phyloP scores from a whole-genome alignment of 2,329 filamentous ascomycete genomes.

The Colletotrichum destructivum region DNA sequence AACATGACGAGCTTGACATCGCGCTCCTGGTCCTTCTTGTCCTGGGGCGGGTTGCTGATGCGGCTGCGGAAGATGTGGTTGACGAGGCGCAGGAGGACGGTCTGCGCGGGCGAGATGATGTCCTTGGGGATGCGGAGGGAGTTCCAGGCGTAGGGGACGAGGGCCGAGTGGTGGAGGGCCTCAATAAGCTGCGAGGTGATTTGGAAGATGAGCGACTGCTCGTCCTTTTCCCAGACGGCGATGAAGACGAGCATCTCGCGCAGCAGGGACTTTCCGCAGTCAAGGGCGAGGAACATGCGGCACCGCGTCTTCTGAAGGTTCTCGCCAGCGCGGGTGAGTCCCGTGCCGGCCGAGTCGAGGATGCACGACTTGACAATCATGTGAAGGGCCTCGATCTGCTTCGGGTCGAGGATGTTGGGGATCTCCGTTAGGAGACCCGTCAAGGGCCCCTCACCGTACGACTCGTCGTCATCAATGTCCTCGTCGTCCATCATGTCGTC shows the following conservation, averaged over 20 bases:
- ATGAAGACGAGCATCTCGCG: slow-evolving; percentile 96
- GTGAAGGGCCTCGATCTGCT: slow-evolving; percentile 94
- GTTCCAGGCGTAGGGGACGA: slow-evolving; percentile 94
- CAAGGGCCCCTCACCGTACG: slow-evolving; percentile 83
- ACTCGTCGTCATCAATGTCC: slow-evolving; percentile 81
- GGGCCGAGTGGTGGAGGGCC: slow-evolving; percentile 88
- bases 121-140: slow-evolving; percentile 94
- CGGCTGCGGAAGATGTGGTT: slow-evolving; percentile 85
- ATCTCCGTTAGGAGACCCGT: slow-evolving; percentile 93
- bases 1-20: slow-evolving; percentile 83
- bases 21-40: slow-evolving; percentile 66
- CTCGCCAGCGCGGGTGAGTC: slow-evolving; percentile 76
- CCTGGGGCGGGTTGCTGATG: slow-evolving; percentile 61
- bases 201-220: slow-evolving; percentile 95
- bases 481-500: slow-evolving; percentile 76
- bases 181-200: slow-evolving; percentile 97
- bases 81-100: slow-evolving; percentile 90
- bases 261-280: slow-evolving; percentile 90
- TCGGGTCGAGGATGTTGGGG: slow-evolving; percentile 92
- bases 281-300: slow-evolving; percentile 89
- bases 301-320: slow-evolving; percentile 93
- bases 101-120: slow-evolving; percentile 95
- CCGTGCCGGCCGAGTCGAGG: slow-evolving; percentile 83
- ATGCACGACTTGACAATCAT: slow-evolving; percentile 99
- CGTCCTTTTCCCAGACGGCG: slow-evolving; percentile 95